Evolutionary conservation across 2,329 filamentous ascomycete species (phyloP).

Genomic region (Elsinoe ampelina): DNA sequence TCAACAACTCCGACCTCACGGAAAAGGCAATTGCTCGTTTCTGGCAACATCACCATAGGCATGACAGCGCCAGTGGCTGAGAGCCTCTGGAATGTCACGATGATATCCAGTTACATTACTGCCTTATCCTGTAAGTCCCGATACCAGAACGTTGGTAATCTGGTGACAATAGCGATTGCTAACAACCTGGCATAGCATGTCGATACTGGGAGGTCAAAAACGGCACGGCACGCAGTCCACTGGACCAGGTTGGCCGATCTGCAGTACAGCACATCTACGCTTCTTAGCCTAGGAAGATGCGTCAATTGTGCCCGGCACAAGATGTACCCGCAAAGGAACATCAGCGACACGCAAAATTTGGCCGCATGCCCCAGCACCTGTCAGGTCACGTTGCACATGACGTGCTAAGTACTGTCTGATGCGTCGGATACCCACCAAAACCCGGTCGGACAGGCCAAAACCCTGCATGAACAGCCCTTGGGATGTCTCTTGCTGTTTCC

Average conservation of each 20-base stretch:
- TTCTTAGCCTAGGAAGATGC: no score
- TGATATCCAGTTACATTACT: not conserved
- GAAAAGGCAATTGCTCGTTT: conserved; percentile 47
- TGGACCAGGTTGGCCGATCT: not conserved
- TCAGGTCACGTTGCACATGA: no score
- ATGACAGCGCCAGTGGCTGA: conserved; percentile 4
- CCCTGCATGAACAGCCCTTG: no score
- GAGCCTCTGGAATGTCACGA: not conserved
- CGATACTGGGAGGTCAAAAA: not conserved
- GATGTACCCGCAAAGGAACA: no score
- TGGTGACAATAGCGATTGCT: not conserved
- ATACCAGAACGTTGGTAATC: not conserved
- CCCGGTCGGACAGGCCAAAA: no score
- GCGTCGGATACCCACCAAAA: no score
- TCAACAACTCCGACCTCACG: conserved; percentile 43
- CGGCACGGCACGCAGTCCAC: not conserved
- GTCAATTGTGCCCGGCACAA: no score
- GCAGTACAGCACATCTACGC: not conserved
- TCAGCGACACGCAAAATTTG: no score
- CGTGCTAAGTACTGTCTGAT: no score
- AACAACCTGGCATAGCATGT: not conserved
- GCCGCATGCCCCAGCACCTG: no score
- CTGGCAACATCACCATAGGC: conserved; percentile 39
- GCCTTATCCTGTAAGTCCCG: not conserved
- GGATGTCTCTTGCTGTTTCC: no score